Conservation (phyloP, 331 rosid species). For the Quercus tomentella region DNA sequence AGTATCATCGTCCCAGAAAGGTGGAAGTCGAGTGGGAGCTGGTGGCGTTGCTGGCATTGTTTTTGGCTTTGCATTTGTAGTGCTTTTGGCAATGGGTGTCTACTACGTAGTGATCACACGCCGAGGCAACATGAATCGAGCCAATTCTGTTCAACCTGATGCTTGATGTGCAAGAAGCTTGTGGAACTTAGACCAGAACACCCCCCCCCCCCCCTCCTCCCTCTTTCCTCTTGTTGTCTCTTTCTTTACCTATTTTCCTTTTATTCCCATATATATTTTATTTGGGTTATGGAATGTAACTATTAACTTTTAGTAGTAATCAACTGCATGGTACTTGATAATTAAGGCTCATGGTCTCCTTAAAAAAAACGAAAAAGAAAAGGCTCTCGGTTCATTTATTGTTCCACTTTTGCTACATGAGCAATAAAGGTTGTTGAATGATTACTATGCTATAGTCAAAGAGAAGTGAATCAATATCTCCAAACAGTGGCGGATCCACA, state of each 20-base stretch:
- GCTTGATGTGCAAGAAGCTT: constrained; percentile 27
- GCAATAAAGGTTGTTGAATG: background rate
- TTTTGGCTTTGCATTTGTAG: constrained; percentile 54
- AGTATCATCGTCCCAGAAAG: constrained; percentile 15
- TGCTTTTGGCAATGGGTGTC: constrained; percentile 59
- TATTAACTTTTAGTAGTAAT: constrained; percentile 14
- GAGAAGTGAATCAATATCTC: background rate
- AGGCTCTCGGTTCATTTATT: background rate
- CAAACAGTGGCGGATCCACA: too few species aligned
- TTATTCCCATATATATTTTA: background rate
- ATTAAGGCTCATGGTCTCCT: background rate
- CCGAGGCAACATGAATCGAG: constrained; percentile 30
- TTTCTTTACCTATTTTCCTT: constrained; percentile 2
- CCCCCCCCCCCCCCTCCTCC: background rate
- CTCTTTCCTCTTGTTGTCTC: background rate
- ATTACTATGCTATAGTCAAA: background rate
- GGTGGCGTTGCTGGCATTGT: constrained; percentile 56
- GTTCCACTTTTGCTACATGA: background rate
- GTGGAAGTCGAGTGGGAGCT: constrained; percentile 31
- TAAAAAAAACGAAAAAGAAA: too few species aligned
- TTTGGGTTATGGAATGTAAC: constrained; percentile 20
- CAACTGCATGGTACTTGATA: constrained; percentile 10
- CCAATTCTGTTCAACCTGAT: constrained; percentile 37
- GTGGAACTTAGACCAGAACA: background rate
- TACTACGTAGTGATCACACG: constrained; percentile 48